Conservation (phyloP, 225 moss, liverwort and hornwort genomes). For the Marchantia paleacea region DNA sequence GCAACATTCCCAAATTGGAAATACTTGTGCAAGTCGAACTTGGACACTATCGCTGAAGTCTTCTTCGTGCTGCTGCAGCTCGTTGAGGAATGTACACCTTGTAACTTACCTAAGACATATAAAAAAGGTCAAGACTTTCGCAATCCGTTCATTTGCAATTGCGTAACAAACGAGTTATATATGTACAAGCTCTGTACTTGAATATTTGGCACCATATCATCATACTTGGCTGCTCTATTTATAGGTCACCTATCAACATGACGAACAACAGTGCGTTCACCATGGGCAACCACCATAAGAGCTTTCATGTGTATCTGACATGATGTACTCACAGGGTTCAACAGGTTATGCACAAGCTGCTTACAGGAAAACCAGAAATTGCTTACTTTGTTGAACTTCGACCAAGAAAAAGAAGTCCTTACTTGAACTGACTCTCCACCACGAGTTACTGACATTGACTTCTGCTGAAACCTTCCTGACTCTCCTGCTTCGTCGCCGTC, state of each 20-base stretch:
- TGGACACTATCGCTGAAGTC: conserved; percentile 18
- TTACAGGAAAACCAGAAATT: no score
- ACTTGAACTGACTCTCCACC: conserved; percentile 34
- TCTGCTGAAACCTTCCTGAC: conserved; percentile 25
- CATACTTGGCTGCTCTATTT: no score
- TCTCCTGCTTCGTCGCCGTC: conserved; percentile 3
- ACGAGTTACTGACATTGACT: conserved; percentile 32
- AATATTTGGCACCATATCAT: no score
- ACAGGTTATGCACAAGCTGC: no score
- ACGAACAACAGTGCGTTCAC: background rate
- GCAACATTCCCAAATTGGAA: background rate
- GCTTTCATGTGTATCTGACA: background rate
- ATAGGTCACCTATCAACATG: no score
- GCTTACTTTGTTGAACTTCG: no score
- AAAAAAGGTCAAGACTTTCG: background rate
- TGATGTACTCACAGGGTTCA: no score
- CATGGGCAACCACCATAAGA: background rate
- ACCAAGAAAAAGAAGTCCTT: background rate
- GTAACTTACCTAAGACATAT: conserved; percentile 21
- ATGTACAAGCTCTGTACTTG: no score
- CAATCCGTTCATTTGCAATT: no score
- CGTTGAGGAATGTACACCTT: conserved; percentile 32
- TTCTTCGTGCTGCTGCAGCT: conserved; percentile 25
- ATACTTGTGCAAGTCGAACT: background rate
- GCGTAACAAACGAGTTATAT: no score